A percentile compares a stretch with the other conserved stretches of the same genome.
Conservation (phyloP, 495 filamentous ascomycete genomes). For the Tetracladium marchalianum region DNA sequence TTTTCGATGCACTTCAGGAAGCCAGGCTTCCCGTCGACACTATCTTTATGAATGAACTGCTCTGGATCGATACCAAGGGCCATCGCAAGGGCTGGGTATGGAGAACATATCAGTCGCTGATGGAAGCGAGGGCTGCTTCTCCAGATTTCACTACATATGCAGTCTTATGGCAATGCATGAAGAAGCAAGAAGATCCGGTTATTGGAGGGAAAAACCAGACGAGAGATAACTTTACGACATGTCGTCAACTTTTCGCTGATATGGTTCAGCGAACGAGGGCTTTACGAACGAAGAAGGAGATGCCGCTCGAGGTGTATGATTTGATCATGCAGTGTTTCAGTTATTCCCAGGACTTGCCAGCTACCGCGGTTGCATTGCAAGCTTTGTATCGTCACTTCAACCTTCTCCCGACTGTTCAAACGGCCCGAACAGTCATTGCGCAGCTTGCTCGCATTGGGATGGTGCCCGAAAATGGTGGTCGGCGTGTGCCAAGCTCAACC, state of each 20-base stretch:
- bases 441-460: slow-evolving; percentile 35
- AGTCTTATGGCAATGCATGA: slow-evolving; percentile 47
- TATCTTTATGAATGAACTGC: slow-evolving; percentile 67
- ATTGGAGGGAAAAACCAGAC: slow-evolving; percentile 8
- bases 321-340: slow-evolving; percentile 47
- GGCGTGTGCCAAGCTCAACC: not conserved
- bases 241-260: slow-evolving; percentile 48
- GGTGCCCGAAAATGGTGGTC: not conserved
- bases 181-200: slow-evolving; percentile 40
- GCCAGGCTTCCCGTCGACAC: slow-evolving; percentile 55
- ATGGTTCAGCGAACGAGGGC: slow-evolving; percentile 37
- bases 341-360: slow-evolving; percentile 39
- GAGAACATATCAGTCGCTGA: slow-evolving; percentile 40
- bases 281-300: slow-evolving; percentile 23
- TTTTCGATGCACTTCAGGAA: slow-evolving; percentile 45
- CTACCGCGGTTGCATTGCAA: slow-evolving; percentile 42
- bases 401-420: slow-evolving; percentile 36
- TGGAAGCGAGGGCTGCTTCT: slow-evolving; percentile 27
- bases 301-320: slow-evolving; percentile 44
- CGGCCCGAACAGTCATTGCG: slow-evolving; percentile 39
- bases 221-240: slow-evolving; percentile 18
- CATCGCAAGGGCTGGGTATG: slow-evolving; percentile 27
- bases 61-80: slow-evolving; percentile 36
- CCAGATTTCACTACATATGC: slow-evolving; percentile 63
- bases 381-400: slow-evolving; percentile 35